Base-by-base conservation (phyloP, 208 protist species). In the Trypanosoma theileri region DNA sequence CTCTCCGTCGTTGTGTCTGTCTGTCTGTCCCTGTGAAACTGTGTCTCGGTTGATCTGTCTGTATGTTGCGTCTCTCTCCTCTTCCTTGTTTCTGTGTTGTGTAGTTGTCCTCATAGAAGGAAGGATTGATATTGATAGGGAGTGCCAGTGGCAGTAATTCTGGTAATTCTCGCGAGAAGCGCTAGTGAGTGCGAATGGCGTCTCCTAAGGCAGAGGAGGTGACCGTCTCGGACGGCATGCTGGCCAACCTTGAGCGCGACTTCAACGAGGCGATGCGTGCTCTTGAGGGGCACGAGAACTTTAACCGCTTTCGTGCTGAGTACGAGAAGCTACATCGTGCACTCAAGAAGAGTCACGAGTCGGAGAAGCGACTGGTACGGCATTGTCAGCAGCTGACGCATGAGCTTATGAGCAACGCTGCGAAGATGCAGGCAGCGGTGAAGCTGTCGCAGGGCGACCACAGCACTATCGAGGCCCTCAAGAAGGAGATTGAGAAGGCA, bases 271-370 rank as follows among this genome's bases (percentile, higher is more conserved):
- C 89, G 35, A 95, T 98, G 85, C 41, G 73, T 12, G 94, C 98
- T n/a, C 85, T 99, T 0, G 87, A 91, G 17, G 95, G 86, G 41
- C 92, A 99, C 62, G 95, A 98, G 42, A 82, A 73, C 59, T 85
- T 99, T 14, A 95, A 97, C 57, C 85, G 94, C 22, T 99, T 99
- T 79, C 89, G 96, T 4, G 62, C 91, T 8, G 98, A 99, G 78
- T 99, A 99, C 77, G 97, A 99, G 45, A 99, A 99, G 68, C 75
- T 99, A 12, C 97, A 99, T 69, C 73, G 86, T 31, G 96, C 96
- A 0, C 83, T 99, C 11, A 91, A 96, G 66, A 98, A 98, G 66
- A 98, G 94, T 48, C 98, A 99, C 71, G 93, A 98, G 66, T 98
- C 90, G 59, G 98, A 99, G 76, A 98, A 98, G 84, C 69, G 88